phyloP scores from a whole-genome alignment of 345 rosid species.

The Populus pruinosa region DNA sequence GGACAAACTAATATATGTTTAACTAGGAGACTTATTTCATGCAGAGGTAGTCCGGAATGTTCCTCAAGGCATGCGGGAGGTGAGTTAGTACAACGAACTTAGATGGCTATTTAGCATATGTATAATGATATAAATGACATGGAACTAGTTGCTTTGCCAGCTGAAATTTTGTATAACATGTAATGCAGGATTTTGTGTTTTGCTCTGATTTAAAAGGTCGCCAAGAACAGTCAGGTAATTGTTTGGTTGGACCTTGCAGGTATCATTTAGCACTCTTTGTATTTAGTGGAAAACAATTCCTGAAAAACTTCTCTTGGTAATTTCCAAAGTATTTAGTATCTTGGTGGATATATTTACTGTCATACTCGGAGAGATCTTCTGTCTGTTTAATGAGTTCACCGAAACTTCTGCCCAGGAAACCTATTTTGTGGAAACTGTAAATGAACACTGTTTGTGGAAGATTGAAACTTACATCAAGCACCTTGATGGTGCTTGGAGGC shows the following conservation, averaged over 20 bases:
- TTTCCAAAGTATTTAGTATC: background rate
- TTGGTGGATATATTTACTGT: background rate
- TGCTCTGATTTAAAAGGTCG: conserved; percentile 55
- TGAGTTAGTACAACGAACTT: conserved; percentile 27
- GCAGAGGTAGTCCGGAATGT: conserved; percentile 59
- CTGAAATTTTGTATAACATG: conserved; percentile 18
- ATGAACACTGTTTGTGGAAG: background rate
- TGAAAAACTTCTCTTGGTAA: background rate
- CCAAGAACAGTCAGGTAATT: conserved; percentile 64
- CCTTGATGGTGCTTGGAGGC: background rate
- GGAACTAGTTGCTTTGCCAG: background rate
- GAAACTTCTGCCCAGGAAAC: background rate
- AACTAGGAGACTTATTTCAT: conserved; percentile 12
- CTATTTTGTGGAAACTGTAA: background rate
- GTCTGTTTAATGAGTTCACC: too few species aligned
- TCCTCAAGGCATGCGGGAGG: conserved; percentile 59
- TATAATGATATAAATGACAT: background rate
- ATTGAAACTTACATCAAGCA: background rate
- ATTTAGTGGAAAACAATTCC: background rate
- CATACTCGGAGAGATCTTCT: too few species aligned
- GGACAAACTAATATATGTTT: conserved; percentile 1
- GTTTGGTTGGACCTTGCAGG: background rate
- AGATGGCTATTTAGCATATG: too few species aligned
- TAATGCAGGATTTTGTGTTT: conserved; percentile 62
- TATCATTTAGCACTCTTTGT: background rate